Base-by-base conservation (phyloP, 176 grass and related monocot genomes). In the Otatea glauca region DNA sequence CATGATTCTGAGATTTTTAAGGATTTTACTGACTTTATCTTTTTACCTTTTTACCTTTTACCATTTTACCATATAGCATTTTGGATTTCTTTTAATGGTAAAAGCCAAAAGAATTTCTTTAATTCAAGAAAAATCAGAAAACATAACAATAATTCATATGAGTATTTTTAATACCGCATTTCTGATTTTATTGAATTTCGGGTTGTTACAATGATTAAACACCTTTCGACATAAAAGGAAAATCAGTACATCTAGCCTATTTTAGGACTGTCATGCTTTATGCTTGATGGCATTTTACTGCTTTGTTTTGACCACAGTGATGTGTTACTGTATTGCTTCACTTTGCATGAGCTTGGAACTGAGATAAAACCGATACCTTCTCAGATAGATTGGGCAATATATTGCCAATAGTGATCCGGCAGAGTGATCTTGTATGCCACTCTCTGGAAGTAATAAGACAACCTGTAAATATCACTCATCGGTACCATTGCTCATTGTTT, bases 281-380 rank as follows among this genome's bases (percentile, higher is more conserved):
- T 53, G 62, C n/a, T 25, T 80, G 9, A 24, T 75, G 66, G 20
- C 11, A 54, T 81, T 17, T 42, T 23, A 42, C 29, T 34, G 37
- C 14, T 43, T 83, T 70, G 50, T 49, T 34, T 79, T 83, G 29
- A 44, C 20, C 35, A 45, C 58, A 9, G 24, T 59, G 17, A 12
- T 21, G 27, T 63, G 34, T 29, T 35, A 14, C 0, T 54, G 27
- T 58, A 35, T 59, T 85, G 2, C 12, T 29, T 59, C 21, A 34
- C 34, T 32, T 86, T 0, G 17, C 90, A 94, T 77, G 94, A 97
- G 82, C 92, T 97, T 88, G 92, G 94, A 76, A 92, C 94, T 53
- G 92, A 94, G 81, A 97, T 97, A 89, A 97, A 97, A 88, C 84
- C 88, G 9, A 97, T 94, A 83, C 95, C 92, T 72, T 81, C 94